Conservation (phyloP, 1,284 basidiomycete species). For the Boletus holoroseus region DNA sequence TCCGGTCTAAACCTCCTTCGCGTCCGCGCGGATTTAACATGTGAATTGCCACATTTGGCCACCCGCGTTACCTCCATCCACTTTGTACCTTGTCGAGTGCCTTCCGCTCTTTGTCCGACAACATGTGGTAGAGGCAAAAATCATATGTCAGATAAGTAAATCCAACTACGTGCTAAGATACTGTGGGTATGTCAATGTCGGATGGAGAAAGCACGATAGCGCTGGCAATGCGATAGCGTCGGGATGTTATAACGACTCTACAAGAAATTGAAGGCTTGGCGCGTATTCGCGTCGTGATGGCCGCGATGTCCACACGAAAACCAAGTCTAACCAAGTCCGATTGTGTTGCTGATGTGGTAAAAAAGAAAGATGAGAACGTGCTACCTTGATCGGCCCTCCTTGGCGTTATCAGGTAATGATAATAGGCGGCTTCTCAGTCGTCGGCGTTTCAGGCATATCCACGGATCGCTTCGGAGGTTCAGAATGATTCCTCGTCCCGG, state of each 20-base stretch:
- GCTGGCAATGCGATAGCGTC: constrained; percentile 9
- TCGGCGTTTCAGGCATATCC: constrained; percentile 19
- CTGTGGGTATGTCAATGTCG: constrained; percentile 4
- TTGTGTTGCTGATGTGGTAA: not conserved
- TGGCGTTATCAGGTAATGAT: constrained; percentile 6
- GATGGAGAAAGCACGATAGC: constrained; percentile 13
- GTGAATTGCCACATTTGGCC: constrained; percentile 28
- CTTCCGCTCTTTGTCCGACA: constrained; percentile 24
- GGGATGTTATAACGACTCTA: constrained; percentile 24
- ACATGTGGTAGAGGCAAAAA: not conserved
- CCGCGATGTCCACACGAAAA: constrained; percentile 5
- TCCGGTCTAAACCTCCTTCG: not conserved
- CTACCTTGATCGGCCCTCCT: constrained; percentile 9
- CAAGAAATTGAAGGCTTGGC: constrained; percentile 4
- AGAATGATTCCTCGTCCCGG: constrained; percentile 21
- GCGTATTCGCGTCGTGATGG: constrained; percentile 9
- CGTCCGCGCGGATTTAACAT: constrained; percentile 23
- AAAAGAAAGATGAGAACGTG: not conserved
- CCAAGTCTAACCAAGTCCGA: constrained; percentile 4
- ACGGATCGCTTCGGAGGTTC: constrained; percentile 10
- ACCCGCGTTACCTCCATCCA: constrained; percentile 20
- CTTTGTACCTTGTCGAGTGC: no score
- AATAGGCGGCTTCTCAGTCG: constrained; percentile 17
- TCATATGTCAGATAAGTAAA: not conserved
- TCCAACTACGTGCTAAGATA: constrained; percentile 2